Percentiles rank a stretch among this genome's conserved stretches.
These are phyloP conservation scores for Amylocarpus encephaloides DNA, from an alignment of 2,329 filamentous ascomycete genomes.

Conservation along the genomic window DNA sequence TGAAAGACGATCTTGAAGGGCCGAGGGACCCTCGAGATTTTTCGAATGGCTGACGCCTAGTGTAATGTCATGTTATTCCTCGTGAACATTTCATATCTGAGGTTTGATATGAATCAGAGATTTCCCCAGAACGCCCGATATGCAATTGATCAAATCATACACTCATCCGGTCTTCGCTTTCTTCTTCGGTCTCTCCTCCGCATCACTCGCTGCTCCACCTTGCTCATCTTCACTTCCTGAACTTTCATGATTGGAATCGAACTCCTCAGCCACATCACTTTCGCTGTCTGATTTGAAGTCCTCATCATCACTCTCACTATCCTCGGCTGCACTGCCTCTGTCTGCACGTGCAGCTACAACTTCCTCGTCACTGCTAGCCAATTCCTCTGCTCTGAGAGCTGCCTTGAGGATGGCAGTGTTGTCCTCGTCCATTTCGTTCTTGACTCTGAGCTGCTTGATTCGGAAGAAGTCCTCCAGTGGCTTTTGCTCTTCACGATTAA, in stretches of 20 bases:
- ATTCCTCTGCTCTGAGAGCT: constrained; percentile 75
- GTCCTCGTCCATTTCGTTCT: constrained; percentile 98
- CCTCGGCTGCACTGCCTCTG: constrained; percentile 89
- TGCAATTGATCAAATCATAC: constrained; percentile 6
- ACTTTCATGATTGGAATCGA: constrained; percentile 84
- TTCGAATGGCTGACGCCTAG: no score
- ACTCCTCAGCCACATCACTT: constrained; percentile 94
- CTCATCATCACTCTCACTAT: constrained; percentile 91
- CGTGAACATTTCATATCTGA: no score
- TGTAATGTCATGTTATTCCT: no score
- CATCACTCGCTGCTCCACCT: constrained; percentile 56
- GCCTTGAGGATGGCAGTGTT: constrained; percentile 65
- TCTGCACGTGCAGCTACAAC: constrained; percentile 64
- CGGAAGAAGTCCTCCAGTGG: constrained; percentile 97
- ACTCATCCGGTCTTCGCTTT: constrained; percentile 33
- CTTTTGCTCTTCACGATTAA: constrained; percentile 96
- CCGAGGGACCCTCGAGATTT: no score
- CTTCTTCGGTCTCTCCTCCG: constrained; percentile 46
- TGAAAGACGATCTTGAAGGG: no score
- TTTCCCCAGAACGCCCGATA: constrained; percentile 8
- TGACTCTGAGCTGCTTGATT: constrained; percentile 86
- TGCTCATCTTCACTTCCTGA: constrained; percentile 65
- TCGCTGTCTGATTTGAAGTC: constrained; percentile 92
- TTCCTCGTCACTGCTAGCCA: constrained; percentile 69
- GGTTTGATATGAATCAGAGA: no score